Conservation (phyloP, 108 stramenopile species). For the Skeletonema marinoi region DNA sequence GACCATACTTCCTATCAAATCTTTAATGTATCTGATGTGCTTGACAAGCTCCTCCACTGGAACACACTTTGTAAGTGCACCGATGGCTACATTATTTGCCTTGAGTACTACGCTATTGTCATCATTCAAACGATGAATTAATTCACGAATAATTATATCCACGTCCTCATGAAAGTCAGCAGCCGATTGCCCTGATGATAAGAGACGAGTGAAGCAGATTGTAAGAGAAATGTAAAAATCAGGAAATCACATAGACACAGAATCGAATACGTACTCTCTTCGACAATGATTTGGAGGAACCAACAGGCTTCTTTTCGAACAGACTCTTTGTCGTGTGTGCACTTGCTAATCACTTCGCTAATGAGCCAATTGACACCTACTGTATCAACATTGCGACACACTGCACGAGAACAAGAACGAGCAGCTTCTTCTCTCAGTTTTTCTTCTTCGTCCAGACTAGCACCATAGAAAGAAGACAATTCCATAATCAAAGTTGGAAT, state of each 20-base stretch:
- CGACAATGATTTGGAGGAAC: slow-evolving; percentile 71
- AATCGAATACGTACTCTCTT: slow-evolving; percentile 73
- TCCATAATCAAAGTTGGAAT: slow-evolving; percentile 75
- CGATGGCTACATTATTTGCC: slow-evolving; percentile 64
- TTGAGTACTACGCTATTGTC: slow-evolving; percentile 77
- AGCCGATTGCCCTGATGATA: slow-evolving; percentile 63
- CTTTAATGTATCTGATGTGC: slow-evolving; percentile 90
- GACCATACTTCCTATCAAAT: slow-evolving; percentile 90
- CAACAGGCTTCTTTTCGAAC: slow-evolving; percentile 78
- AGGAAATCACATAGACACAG: not conserved
- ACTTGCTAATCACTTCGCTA: slow-evolving; percentile 76
- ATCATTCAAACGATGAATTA: slow-evolving; percentile 92
- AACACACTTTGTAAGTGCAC: slow-evolving; percentile 79
- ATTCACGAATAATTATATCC: slow-evolving; percentile 85
- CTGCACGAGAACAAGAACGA: slow-evolving; percentile 62
- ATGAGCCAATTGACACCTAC: slow-evolving; percentile 85
- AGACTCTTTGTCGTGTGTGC: slow-evolving; percentile 73
- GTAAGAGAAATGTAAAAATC: slow-evolving; percentile 10
- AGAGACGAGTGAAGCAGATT: slow-evolving; percentile 11
- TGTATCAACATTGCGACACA: slow-evolving; percentile 70
- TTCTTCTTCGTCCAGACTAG: slow-evolving; percentile 54
- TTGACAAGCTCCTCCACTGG: slow-evolving; percentile 90
- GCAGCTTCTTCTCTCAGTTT: slow-evolving; percentile 59
- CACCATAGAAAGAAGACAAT: slow-evolving; percentile 61
- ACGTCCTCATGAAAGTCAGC: slow-evolving; percentile 91